phyloP scores from a whole-genome alignment of 352 stramenopile species.

The Phytophthora crassamura region DNA sequence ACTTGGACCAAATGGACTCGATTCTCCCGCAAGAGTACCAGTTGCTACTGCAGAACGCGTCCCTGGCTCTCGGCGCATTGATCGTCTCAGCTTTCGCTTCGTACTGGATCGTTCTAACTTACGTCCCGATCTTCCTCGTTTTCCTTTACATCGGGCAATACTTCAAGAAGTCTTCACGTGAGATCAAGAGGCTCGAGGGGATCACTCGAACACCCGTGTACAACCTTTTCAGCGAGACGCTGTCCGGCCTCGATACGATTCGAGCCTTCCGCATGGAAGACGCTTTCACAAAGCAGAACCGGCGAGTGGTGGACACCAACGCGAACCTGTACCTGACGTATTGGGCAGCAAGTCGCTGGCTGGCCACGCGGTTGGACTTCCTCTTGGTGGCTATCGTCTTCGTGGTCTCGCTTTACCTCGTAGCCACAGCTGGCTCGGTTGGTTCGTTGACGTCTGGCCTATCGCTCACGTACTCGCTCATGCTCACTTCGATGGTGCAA shows the following conservation, averaged over 20 bases:
- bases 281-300: conserved; percentile 48
- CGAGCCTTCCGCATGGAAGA: conserved; percentile 64
- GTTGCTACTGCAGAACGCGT: conserved; percentile 29
- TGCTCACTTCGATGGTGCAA: conserved; percentile 58
- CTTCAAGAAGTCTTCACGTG: conserved; percentile 79
- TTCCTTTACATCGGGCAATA: conserved; percentile 78
- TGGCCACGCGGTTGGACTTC: conserved; percentile 92
- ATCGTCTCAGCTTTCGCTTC: conserved; percentile 51
- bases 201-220: conserved; percentile 91
- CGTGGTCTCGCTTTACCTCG: conserved; percentile 86
- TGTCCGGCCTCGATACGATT: conserved; percentile 92
- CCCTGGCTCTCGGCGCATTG: conserved; percentile 39
- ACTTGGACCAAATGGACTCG: conserved; percentile 57
- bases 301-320: conserved; percentile 49
- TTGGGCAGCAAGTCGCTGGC: conserved; percentile 86
- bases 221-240: conserved; percentile 90
- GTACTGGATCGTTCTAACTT: conserved; percentile 49
- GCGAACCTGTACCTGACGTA: conserved; percentile 56
- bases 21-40: conserved; percentile 52
- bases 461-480: conserved; percentile 51
- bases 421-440: conserved; percentile 53
- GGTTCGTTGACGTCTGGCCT: conserved; percentile 39
- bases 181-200: conserved; percentile 94
- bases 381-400: conserved; percentile 87
- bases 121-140: conserved; percentile 63